Percentiles rank a stretch among this genome's conserved stretches.
These are phyloP conservation scores for Scutellaria galericulata DNA, from an alignment of 257 asterid genomes.

Conservation along the genomic window DNA sequence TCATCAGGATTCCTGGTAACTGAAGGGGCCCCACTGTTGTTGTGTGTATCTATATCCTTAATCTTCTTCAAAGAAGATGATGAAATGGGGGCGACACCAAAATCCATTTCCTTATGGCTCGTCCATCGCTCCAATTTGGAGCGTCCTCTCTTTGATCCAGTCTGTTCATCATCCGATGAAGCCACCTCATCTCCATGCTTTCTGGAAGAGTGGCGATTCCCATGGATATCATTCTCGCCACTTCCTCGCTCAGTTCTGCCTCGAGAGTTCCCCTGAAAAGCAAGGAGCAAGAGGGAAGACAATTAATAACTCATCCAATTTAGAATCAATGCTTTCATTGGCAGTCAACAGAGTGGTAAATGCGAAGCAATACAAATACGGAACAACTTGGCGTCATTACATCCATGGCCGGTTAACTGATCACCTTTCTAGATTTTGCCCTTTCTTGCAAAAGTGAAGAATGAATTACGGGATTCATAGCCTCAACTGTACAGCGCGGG, in stretches of 20 bases:
- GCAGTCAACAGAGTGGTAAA: not conserved
- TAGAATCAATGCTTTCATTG: not conserved
- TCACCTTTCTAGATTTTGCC: not conserved
- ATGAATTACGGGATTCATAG: conserved; percentile 6
- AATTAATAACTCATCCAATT: not conserved
- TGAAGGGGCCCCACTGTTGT: conserved; percentile 41
- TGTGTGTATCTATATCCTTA: conserved; percentile 44
- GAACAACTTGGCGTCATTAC: conserved; percentile 5
- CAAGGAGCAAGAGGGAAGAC: conserved; percentile 29
- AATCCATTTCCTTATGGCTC: conserved; percentile 85
- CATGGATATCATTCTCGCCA: conserved; percentile 50
- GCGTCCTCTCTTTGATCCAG: conserved; percentile 69
- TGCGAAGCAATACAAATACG: not conserved
- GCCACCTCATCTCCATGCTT: conserved; percentile 61
- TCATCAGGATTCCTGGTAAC: conserved; percentile 43
- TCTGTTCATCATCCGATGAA: conserved; percentile 68
- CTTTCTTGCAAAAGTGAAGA: conserved; percentile 3
- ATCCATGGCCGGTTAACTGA: conserved; percentile 4
- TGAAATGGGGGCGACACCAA: conserved; percentile 43
- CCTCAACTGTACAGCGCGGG: not conserved
- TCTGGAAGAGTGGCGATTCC: conserved; percentile 48
- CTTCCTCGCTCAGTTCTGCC: conserved; percentile 54
- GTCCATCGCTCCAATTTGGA: conserved; percentile 93
- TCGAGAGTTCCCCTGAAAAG: conserved; percentile 58
- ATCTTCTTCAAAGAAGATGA: conserved; percentile 59